Evolutionary conservation across 2,329 filamentous ascomycete species (phyloP).

Genomic region (Corniculantispora saksenae): DNA sequence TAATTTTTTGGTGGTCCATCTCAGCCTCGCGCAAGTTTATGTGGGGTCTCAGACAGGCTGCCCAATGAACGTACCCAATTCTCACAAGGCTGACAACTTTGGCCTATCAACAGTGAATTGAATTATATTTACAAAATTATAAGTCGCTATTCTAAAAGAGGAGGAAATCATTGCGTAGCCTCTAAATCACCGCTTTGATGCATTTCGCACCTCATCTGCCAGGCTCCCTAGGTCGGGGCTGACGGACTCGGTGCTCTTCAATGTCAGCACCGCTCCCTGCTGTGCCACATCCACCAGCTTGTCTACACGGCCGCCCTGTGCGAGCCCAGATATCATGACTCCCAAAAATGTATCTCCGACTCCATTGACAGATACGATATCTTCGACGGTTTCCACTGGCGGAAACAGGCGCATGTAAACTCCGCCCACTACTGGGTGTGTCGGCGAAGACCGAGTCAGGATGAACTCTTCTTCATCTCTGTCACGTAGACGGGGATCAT

Average conservation of each 20-base stretch:
- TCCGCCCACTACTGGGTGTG: constrained; percentile 63
- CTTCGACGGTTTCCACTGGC: constrained; percentile 63
- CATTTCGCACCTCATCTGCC: constrained; percentile 37
- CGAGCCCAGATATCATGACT: constrained; percentile 77
- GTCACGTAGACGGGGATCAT: constrained; percentile 66
- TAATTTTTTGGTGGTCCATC: constrained; percentile 33
- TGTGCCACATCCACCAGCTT: constrained; percentile 79
- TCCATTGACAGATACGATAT: constrained; percentile 88
- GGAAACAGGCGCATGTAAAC: constrained; percentile 80
- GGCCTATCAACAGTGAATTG: too few species aligned
- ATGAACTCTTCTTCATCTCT: constrained; percentile 68
- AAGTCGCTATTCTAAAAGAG: constrained; percentile 8
- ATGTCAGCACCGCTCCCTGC: constrained; percentile 73
- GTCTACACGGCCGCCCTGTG: constrained; percentile 56
- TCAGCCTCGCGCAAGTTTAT: constrained; percentile 32
- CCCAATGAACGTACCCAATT: background rate
- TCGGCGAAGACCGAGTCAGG: constrained; percentile 60
- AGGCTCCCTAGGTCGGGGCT: constrained; percentile 56
- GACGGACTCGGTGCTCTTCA: constrained; percentile 76
- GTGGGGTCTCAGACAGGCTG: background rate
- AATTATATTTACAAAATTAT: background rate
- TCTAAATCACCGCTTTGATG: constrained; percentile 20
- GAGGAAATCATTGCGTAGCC: background rate
- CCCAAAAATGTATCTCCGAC: constrained; percentile 93
- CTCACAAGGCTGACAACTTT: background rate